phyloP scores from a whole-genome alignment of 2,329 filamentous ascomycete species.

The Aspergillus eucalypticola region DNA sequence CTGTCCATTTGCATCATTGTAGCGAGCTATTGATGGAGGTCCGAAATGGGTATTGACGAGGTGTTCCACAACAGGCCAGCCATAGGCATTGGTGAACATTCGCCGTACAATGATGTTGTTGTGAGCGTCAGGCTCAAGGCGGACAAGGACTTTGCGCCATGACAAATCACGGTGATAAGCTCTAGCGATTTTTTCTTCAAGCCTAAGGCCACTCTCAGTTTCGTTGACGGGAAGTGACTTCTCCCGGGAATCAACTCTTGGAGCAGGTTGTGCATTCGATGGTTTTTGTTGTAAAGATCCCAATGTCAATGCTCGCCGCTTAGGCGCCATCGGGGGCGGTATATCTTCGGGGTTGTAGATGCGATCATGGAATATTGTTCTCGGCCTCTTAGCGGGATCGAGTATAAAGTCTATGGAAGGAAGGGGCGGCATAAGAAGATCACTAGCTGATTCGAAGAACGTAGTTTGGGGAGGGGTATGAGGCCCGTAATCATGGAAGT shows the following conservation, averaged over 20 bases:
- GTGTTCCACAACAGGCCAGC: conserved; percentile 96
- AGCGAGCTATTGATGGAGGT: conserved; percentile 66
- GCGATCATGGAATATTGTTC: conserved; percentile 95
- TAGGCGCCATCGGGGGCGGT: conserved; percentile 67
- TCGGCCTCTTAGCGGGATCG: conserved; percentile 75
- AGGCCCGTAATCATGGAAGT: conserved; percentile 54
- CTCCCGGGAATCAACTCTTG: conserved; percentile 15
- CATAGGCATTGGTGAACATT: conserved; percentile 96
- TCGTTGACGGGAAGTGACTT: conserved; percentile 16
- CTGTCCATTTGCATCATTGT: conserved; percentile 54
- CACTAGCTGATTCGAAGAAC: conserved; percentile 91
- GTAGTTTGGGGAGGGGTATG: conserved; percentile 83
- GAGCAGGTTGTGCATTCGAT: conserved; percentile 14
- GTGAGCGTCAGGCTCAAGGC: conserved; percentile 93
- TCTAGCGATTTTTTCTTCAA: conserved; percentile 96
- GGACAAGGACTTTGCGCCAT: conserved; percentile 96
- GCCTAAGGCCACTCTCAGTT: conserved; percentile 64
- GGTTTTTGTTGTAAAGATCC: conserved; percentile 23
- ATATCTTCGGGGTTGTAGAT: conserved; percentile 94
- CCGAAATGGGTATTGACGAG: conserved; percentile 92
- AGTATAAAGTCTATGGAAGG: conserved; percentile 79
- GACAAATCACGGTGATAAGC: conserved; percentile 89
- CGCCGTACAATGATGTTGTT: conserved; percentile 97
- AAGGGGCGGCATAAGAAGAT: conserved; percentile 85
- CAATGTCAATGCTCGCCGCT: conserved; percentile 43